Evolutionary conservation across 257 asterid genomes (phyloP).

Genomic region (Ajuga chamaepitys): DNA sequence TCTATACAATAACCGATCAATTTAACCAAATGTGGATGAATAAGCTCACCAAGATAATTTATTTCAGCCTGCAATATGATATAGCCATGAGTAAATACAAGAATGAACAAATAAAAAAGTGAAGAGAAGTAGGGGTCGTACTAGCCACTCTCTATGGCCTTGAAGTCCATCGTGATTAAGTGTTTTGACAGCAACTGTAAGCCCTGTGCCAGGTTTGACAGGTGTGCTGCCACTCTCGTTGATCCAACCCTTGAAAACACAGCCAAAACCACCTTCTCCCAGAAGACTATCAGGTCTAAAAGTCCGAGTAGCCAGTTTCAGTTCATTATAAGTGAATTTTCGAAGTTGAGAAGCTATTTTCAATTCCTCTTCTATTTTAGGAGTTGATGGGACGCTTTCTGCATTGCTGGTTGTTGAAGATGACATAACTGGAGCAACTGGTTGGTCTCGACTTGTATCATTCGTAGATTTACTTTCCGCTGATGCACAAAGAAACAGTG

Average conservation of each 20-base stretch:
- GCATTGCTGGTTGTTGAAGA: constrained; percentile 59
- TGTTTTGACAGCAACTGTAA: constrained; percentile 79
- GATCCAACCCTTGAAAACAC: constrained; percentile 90
- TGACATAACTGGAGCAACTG: constrained; percentile 48
- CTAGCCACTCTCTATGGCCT: constrained; percentile 96
- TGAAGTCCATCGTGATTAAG: constrained; percentile 82
- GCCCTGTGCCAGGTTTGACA: constrained; percentile 70
- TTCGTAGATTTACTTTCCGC: constrained; percentile 64
- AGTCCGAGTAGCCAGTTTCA: constrained; percentile 63
- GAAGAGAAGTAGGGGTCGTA: constrained; percentile 21
- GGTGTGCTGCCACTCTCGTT: constrained; percentile 56
- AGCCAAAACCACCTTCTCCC: constrained; percentile 92
- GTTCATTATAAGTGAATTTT: constrained; percentile 54
- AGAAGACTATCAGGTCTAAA: constrained; percentile 70
- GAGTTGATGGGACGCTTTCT: constrained; percentile 59
- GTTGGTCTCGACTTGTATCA: constrained; percentile 44
- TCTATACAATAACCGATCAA: constrained; percentile 83
- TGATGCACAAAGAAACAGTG: constrained; percentile 20
- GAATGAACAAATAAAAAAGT: neutral
- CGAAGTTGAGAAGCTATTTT: constrained; percentile 80
- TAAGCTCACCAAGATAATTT: constrained; percentile 72
- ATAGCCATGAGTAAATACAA: constrained; percentile 6
- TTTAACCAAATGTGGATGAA: constrained; percentile 69
- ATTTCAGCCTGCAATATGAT: constrained; percentile 66
- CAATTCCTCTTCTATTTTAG: constrained; percentile 49